Evolutionary conservation across 176 grass and related monocot species (phyloP).

Genomic region (bread wheat (Triticum aestivum)): DNA sequence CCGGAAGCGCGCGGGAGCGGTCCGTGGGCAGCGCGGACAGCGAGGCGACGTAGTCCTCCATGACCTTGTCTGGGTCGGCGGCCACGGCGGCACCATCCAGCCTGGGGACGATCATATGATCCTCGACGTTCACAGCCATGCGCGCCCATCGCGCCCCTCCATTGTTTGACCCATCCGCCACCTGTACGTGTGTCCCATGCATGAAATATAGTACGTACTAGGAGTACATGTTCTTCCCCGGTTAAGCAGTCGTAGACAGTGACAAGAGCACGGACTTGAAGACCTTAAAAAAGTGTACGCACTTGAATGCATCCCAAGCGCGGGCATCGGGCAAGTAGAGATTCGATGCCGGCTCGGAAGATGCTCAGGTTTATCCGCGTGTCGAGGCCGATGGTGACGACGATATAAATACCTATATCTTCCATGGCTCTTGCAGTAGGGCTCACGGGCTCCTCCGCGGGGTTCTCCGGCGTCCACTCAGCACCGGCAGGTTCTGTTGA

Average conservation of each 20-base stretch:
- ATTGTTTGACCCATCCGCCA: background rate
- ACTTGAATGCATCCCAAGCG: background rate
- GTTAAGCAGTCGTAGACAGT: too few relatives aligned
- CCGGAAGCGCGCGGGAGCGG: background rate
- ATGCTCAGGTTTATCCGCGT: background rate
- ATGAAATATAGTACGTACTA: too few relatives aligned
- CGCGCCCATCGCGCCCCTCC: constrained; percentile 34
- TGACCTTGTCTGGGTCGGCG: constrained; percentile 37
- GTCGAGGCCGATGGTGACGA: background rate
- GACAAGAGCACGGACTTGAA: too few relatives aligned
- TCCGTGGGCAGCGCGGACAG: constrained; percentile 56
- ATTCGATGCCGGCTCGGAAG: background rate
- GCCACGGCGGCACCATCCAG: constrained; percentile 10
- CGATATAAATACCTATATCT: background rate
- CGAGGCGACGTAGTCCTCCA: constrained; percentile 80
- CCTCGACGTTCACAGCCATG: constrained; percentile 46
- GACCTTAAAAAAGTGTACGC: background rate
- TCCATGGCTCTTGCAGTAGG: background rate
- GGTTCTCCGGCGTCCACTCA: background rate
- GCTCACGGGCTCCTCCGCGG: background rate
- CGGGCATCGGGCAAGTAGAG: background rate
- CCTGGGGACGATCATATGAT: constrained; percentile 58
- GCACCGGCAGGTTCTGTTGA: background rate
- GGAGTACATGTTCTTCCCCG: too few relatives aligned
- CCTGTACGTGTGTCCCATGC: background rate